Evolutionary conservation across 768 basidiomycete species (phyloP), one percentile per base, ranked within the genome.

Genomic region (Lactifluus hygrophoroides): DNA sequence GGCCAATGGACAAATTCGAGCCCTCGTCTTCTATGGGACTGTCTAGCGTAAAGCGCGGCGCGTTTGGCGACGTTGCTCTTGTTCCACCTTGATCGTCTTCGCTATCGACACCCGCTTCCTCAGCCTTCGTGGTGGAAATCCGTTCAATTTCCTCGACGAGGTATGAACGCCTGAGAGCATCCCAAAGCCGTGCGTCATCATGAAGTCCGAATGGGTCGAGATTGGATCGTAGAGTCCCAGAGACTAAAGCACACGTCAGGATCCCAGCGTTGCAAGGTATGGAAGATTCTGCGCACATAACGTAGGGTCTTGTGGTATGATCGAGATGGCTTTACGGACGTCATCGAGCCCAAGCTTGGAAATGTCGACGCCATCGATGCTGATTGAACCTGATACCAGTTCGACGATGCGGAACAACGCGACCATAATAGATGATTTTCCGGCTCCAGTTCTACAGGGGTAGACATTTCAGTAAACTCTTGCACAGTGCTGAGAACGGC

Each of bases 341-440:
- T 90, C 86, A 50, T 77, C 76, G 19, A 97, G 73, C 8, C 93
- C 94, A 42, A 96, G 77, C 62, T 77, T 80, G 19, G 89, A 86
- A 42, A 91, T 84, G 67, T 97, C 88, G n/a, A 90, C 74, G 6
- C 80, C 90, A 69, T 95, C 93, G 59, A 95, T 82, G 23, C 72
- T 67, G 63, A 97, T 90, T 2, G 77, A 79, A 19, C 94, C 93
- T 10, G 82, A 81, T 0, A 78, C 72, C 21, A 88, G 74, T 65
- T 97, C 94, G 19, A 94, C 89, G 32, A 96, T 74, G 21, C 92
- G 83, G 72, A 85, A 94, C 0, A 96, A 75, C 5, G 90, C 85
- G 65, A 85, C 86, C 87, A 95, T 88, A 58, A 97, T 86, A 1
- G 88, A 88, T 17, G 86, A 88, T 71, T 95, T 92, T 38, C 92